Base-by-base conservation (phyloP, 1,284 basidiomycete species). In the Athelia psychrophila region DNA sequence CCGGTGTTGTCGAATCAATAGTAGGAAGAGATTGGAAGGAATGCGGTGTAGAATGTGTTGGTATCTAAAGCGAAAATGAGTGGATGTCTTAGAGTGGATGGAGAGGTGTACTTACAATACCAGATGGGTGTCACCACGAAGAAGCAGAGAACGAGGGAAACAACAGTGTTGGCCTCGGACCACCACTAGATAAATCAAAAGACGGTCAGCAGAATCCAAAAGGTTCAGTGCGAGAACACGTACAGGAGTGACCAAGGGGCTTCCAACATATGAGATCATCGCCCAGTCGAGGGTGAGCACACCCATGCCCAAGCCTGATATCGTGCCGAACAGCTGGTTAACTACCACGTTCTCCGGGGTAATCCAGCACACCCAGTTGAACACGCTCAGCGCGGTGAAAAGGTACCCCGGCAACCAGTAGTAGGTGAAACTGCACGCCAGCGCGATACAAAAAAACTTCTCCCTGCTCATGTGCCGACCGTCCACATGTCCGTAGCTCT, bases 331-430 rank as follows among this genome's bases (percentile, higher is more conserved):
- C 30, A 95, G 73, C 12, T 82, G 74, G 68, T 97, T 96, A 61
- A 96, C 84, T 32, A 83, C 81, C 40, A 86, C 70, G 63, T 93
- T 95, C 60, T 84, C 80, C 32, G 93, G 93, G 48, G 83, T 90
- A 61, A 96, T 94, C 95, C 95, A 98, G 77, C 94, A 96, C 35
- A 87, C 81, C 88, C 93, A 98, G 64, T 88, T 93, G 74, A 95
- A 95, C 49, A 88, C 71, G 60, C 84, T 86, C 48, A 91, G 75
- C 12, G 78, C 89, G n/a, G 88, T 90, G 75, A 88, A 91, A 50
- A 92, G 70, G 67, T 83, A 92, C 22, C 91, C 91, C 0, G 95
- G 95, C 9, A 97, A 59, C 78, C 88, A 94, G 71, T 91, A 95
- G 80, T 84, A 96, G n/a, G 79, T 56, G 59, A 86, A 86, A 62